phyloP scores from a whole-genome alignment of 495 filamentous ascomycete species.

The Lophiotrema nucula region DNA sequence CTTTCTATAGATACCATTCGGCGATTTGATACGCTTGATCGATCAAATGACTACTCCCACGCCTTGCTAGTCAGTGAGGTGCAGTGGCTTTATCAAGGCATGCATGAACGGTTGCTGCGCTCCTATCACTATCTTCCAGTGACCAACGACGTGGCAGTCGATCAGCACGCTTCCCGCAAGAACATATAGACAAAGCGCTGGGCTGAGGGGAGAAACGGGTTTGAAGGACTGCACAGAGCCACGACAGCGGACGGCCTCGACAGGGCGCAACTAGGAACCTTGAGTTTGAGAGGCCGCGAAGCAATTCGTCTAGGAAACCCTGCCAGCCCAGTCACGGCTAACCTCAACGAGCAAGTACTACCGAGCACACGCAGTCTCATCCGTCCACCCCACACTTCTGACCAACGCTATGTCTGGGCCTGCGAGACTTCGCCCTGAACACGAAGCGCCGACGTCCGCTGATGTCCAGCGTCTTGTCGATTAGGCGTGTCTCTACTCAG shows the following conservation, averaged over 20 bases:
- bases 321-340: too few species aligned
- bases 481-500: conserved; percentile 6
- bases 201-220: too few species aligned
- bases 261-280: too few species aligned
- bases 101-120: conserved; percentile 1
- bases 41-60: conserved; percentile 23
- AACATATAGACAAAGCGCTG: too few species aligned
- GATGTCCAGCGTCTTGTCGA: conserved; percentile 10
- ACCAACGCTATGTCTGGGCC: conserved; percentile 7
- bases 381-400: conserved; percentile 25
- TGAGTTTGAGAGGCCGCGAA: too few species aligned
- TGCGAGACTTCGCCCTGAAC: conserved; percentile 15
- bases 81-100: conserved; percentile 13
- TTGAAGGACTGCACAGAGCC: too few species aligned
- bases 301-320: too few species aligned
- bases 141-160: conserved; percentile 14
- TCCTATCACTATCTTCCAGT: conserved; percentile 22
- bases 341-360: conserved; percentile 18
- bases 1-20: conserved; percentile 19
- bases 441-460: conserved; percentile 7
- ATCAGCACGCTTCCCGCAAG: background rate
- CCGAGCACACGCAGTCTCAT: conserved; percentile 11
- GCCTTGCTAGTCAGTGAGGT: conserved; percentile 27
- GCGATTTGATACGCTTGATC: conserved; percentile 7
- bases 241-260: too few species aligned